Conservation (phyloP, 176 grass and related monocot genomes). For the Eremochloa ophiuroides region DNA sequence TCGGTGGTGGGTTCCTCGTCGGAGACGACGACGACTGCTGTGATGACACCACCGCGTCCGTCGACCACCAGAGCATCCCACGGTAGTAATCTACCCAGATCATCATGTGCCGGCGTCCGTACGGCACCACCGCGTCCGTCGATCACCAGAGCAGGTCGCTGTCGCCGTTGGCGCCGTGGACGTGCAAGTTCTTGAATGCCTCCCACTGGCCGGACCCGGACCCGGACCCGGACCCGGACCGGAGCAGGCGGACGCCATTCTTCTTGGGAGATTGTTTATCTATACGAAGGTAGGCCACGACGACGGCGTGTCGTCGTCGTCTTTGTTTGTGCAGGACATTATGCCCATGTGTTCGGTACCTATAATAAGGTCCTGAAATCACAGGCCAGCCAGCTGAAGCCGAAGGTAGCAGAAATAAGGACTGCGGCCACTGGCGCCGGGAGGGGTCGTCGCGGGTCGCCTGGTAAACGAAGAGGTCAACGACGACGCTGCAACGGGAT, state of each 20-base stretch:
- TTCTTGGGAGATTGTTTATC: fast-evolving
- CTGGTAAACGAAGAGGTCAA: neutral
- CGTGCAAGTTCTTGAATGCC: neutral
- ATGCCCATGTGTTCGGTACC: neutral
- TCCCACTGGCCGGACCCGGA: neutral
- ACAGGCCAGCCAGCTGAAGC: no score
- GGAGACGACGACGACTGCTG: no score
- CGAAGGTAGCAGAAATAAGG: neutral
- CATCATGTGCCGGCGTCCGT: no score
- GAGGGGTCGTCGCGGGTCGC: neutral
- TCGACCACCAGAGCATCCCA: no score
- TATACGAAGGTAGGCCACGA: neutral
- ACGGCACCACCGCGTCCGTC: neutral
- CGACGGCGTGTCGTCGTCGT: no score
- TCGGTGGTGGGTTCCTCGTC: no score
- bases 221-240: no score
- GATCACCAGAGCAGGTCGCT: neutral
- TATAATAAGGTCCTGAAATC: no score
- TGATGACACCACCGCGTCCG: no score
- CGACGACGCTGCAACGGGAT: neutral
- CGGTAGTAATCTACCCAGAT: no score
- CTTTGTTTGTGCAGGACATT: neutral
- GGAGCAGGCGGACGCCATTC: neutral
- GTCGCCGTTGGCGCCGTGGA: neutral
- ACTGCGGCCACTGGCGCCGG: neutral